Evolutionary conservation across 441 rosid genomes (phyloP), one percentile per base, ranked within the genome.

Genomic region (Flueggea neowawraea): DNA sequence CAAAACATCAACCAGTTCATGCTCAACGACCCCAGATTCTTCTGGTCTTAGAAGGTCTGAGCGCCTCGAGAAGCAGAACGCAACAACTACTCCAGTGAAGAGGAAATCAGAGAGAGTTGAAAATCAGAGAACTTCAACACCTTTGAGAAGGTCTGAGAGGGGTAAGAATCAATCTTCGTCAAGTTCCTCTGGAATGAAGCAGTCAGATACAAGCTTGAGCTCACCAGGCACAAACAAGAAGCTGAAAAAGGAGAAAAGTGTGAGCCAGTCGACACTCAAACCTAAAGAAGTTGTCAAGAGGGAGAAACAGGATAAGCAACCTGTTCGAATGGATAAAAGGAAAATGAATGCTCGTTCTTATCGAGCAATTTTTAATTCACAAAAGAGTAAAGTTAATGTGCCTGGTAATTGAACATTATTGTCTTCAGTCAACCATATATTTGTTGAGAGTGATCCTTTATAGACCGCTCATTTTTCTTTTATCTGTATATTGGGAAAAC

Each of bases 81-180:
- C 69, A 55, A 15, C 73, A 59, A 63, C 84, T 68, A 71, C 81
- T 64, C 69, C 83, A 39, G 75, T 44, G 50, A 58, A 63, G 36
- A 75, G 69, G 73, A 79, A 69, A 60, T 75, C 78, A 6, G 77
- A 66, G 68, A 75, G 65, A 67, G 66, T 60, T 48, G 86, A 80
- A 77, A 79, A 76, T 76, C 74, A 68, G 59, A 73, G 22, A 54
- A 47, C 60, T 2, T 55, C 66, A 10, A 73, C 78, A 80, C 76
- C 89, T 61, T 67, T 80, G 73, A 81, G 81, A 73, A 85, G 92
- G 82, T 82, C 89, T 4, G 69, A 70, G 65, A 82, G 86, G 77
- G 79, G 79, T 55, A 83, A 82, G 76, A 76, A 61, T 62, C 73
- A 64, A 58, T 41, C 75, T 12, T 67, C 77, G 14, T 75, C 75